Evolutionary conservation across 2,329 filamentous ascomycete genomes (phyloP), one percentile per base, ranked within the genome.

Genomic region (Cercospora zeina): DNA sequence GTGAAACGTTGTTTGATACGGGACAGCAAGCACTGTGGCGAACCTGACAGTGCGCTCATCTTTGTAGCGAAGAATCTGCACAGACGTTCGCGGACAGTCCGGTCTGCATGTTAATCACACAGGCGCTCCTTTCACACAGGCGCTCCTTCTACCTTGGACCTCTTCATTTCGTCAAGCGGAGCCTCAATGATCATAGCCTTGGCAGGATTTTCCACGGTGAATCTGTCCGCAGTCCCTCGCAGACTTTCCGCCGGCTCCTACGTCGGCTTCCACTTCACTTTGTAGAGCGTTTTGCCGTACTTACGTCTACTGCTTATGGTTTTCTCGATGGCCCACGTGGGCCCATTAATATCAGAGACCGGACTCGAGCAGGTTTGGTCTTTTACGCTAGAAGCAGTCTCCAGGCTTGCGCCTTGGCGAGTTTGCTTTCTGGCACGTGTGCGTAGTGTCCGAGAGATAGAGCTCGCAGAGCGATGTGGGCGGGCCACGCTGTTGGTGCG

Each of bases 241-340:
- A 54, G 51, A 36, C 51, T 54, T 37, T 54, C 31, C 51, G 51
- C 51, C 24, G 51, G 51, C 51, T 54, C 51, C 51, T 9, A 50
- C 24, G 47, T 50, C n/a, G 14, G 47, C 47, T 50, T 31, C 47
- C 14, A 50, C 47, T 49, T 49, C 11, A 49, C 45, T 49, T 49
- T 27, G 45, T 49, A 50, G 47, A 50, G 30, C 30, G 47, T 50
- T 31, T 54, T 37, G 19, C 51, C 31, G 51, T 24, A 19, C 51
- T 54, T 54, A 31, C 51, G 51, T 54, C 51, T 37, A 33, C 51
- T 54, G 31, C 51, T 37, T 3, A 54, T 13, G 11, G 37, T 54
- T 36, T 54, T 33, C 51, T 54, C 51, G 51, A 54, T 37, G 4
- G 30, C 51, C 51, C 31, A 54, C 21, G 31, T 54, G 11, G 51